A percentile compares a stretch with the other conserved stretches of the same genome.
phyloP scores from a whole-genome alignment of 805 yeast species.

The Sugiyamaella mastotermitis region DNA sequence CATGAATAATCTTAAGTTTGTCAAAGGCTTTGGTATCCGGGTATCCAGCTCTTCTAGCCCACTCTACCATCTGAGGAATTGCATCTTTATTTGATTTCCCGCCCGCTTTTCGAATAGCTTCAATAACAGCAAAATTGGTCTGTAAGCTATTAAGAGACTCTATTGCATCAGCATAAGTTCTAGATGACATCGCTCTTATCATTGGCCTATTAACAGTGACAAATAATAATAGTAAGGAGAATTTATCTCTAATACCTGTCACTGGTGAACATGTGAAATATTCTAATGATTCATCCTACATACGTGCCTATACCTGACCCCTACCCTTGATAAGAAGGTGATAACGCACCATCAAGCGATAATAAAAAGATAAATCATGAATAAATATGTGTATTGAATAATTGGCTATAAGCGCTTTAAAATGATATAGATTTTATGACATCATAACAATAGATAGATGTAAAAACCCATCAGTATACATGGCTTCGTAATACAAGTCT shows the following conservation, averaged over 20 bases:
- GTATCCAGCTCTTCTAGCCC: conserved; percentile 68
- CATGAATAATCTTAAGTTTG: conserved; percentile 73
- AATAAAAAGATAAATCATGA: too few species aligned
- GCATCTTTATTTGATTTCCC: conserved; percentile 60
- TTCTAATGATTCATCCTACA: not conserved
- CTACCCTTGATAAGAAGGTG: conserved; percentile 4
- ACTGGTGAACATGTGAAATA: not conserved
- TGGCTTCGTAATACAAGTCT: conserved; percentile 40
- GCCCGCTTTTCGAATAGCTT: conserved; percentile 71
- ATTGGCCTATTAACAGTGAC: too few species aligned
- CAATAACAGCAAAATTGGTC: conserved; percentile 84
- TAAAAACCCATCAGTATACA: conserved; percentile 60
- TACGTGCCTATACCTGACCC: not conserved
- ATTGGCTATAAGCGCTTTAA: too few species aligned
- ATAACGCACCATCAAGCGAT: too few species aligned
- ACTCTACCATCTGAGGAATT: conserved; percentile 80
- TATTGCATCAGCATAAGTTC: conserved; percentile 62
- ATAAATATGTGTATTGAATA: too few species aligned
- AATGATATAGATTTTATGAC: conserved; percentile 13
- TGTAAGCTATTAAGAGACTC: conserved; percentile 79
- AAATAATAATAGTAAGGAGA: too few species aligned
- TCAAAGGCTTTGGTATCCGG: conserved; percentile 56
- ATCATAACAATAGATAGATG: conserved; percentile 45
- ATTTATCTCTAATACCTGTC: too few species aligned
- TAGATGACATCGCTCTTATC: conserved; percentile 8